These are phyloP conservation scores for Clarireedia hainanense DNA, from an alignment of 2,329 filamentous ascomycete species.

Conservation along the genomic window DNA sequence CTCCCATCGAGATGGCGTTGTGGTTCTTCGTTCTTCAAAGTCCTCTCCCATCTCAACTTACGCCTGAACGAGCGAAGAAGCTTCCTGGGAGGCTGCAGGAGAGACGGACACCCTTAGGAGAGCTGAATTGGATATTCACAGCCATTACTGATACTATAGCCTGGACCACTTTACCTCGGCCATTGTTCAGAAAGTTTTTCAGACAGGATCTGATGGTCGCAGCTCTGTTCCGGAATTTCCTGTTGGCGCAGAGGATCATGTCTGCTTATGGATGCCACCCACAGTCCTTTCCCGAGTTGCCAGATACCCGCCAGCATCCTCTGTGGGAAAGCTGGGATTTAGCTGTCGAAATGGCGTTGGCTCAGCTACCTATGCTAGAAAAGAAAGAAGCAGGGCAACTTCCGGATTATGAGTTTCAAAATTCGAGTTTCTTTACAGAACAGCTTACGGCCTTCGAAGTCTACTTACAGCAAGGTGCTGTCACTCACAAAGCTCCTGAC, in stretches of 20 bases:
- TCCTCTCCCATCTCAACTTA: conserved; percentile 51
- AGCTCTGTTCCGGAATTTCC: conserved; percentile 90
- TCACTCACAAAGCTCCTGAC: conserved; percentile 80
- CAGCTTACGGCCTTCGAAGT: conserved; percentile 96
- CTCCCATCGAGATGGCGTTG: conserved; percentile 93
- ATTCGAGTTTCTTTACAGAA: conserved; percentile 94
- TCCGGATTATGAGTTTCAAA: conserved; percentile 79
- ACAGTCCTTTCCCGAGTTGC: conserved; percentile 83
- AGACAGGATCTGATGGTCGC: conserved; percentile 98
- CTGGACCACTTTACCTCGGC: conserved; percentile 87
- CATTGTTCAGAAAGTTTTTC: conserved; percentile 94
- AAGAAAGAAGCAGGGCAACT: conserved; percentile 59
- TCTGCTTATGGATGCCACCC: conserved; percentile 92
- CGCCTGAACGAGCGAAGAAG: conserved; percentile 75
- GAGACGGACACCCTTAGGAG: conserved; percentile 83
- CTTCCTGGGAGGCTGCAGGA: conserved; percentile 90
- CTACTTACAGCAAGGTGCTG: conserved; percentile 77
- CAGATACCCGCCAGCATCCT: conserved; percentile 89
- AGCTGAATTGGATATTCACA: conserved; percentile 99
- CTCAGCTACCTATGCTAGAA: conserved; percentile 81
- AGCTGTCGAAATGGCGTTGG: conserved; percentile 88
- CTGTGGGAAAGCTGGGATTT: conserved; percentile 98
- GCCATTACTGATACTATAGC: conserved; percentile 98
- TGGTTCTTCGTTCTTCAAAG: conserved; percentile 96
- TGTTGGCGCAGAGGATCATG: conserved; percentile 93